phyloP scores from a whole-genome alignment of 805 yeast genomes.

The Candida hungchunana region DNA sequence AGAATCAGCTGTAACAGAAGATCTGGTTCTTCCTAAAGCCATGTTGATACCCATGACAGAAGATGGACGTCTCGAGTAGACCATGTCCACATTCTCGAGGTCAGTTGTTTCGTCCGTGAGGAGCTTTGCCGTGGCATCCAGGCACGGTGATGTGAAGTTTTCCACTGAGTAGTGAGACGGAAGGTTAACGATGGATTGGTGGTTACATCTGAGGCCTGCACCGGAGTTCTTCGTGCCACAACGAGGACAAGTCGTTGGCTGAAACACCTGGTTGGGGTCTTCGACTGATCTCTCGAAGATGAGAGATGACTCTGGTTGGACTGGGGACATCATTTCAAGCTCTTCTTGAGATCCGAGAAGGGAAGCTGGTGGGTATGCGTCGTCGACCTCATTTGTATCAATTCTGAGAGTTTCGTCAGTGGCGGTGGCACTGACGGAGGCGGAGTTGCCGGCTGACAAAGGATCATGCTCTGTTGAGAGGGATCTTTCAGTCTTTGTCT shows the following conservation, averaged over 20 bases:
- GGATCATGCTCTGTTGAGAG: conserved; percentile 9
- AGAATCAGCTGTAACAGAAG: conserved; percentile 18
- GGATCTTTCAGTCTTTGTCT: conserved; percentile 5
- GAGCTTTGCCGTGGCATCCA: conserved; percentile 72
- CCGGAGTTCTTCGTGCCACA: conserved; percentile 22
- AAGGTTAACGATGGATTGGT: conserved; percentile 29
- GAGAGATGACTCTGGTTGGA: conserved; percentile 32
- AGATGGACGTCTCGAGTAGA: conserved; percentile 57
- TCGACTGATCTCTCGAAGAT: conserved; percentile 69
- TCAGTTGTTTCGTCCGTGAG: conserved; percentile 52
- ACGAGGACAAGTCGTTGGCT: conserved; percentile 25
- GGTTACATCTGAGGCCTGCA: conserved; percentile 22
- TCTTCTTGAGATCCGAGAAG: conserved; percentile 8
- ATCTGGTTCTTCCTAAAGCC: conserved; percentile 35
- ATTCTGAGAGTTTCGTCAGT: conserved; percentile 7
- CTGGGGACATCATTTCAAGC: conserved; percentile 8
- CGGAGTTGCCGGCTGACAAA: conserved; percentile 9
- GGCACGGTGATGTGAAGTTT: conserved; percentile 74
- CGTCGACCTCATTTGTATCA: conserved; percentile 19
- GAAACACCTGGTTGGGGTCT: conserved; percentile 39
- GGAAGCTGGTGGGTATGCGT: conserved; percentile 18
- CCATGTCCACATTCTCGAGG: conserved; percentile 67
- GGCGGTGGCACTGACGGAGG: conserved; percentile 5
- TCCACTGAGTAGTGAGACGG: conserved; percentile 44
- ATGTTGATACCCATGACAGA: conserved; percentile 43